Conservation (phyloP, 768 basidiomycete species). For the Mycena venus region DNA sequence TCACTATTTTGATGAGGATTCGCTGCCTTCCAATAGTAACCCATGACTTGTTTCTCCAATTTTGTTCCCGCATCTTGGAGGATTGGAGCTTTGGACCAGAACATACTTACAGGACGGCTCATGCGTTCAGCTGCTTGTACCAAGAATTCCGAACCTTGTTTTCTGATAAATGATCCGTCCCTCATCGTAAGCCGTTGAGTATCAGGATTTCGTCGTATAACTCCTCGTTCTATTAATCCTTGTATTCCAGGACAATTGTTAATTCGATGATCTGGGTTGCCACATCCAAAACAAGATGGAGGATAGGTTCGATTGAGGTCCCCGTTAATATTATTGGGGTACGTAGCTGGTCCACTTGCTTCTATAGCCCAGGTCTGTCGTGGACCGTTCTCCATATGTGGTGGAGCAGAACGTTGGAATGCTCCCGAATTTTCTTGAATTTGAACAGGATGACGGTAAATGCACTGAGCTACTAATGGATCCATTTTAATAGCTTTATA, state of each 20-base stretch:
- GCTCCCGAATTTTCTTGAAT: background rate
- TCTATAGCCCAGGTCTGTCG: background rate
- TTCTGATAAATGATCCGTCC: background rate
- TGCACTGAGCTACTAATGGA: too few species aligned
- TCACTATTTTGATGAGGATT: background rate
- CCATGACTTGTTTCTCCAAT: constrained; percentile 9
- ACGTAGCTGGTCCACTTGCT: background rate
- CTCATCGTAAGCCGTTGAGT: background rate
- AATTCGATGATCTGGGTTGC: too few species aligned
- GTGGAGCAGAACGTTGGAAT: background rate
- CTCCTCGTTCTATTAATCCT: background rate
- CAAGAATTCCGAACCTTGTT: background rate
- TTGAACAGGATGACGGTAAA: background rate
- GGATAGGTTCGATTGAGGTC: background rate
- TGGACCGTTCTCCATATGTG: background rate
- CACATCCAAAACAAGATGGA: background rate
- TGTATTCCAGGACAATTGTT: background rate
- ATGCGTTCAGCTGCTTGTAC: background rate
- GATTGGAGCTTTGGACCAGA: background rate
- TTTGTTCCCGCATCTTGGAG: background rate
- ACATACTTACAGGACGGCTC: background rate
- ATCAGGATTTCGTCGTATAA: background rate
- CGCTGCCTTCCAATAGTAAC: background rate
- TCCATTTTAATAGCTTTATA: background rate
- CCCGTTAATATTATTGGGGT: background rate